phyloP scores from a whole-genome alignment of 2,329 filamentous ascomycete species.

The Anthostomella pinea region DNA sequence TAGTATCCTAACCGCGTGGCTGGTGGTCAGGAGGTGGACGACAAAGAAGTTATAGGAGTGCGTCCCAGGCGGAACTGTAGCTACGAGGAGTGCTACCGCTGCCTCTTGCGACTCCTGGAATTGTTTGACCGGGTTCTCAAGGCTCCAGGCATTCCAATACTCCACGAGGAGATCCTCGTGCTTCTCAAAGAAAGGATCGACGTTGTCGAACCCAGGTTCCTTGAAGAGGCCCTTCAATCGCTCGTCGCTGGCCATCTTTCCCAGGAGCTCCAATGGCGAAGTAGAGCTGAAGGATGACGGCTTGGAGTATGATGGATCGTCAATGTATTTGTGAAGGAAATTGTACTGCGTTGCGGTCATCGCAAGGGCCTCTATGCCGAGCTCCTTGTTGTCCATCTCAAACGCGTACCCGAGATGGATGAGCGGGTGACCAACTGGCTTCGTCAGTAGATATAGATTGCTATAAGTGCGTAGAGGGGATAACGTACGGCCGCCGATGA shows the following conservation, averaged over 20 bases:
- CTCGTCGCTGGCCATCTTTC: conserved; percentile 65
- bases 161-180: conserved; percentile 71
- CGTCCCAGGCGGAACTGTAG: conserved; percentile 54
- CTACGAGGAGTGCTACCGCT: conserved; percentile 60
- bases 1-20: conserved; percentile 83
- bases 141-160: conserved; percentile 87
- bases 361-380: conserved; percentile 84
- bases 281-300: conserved; percentile 57
- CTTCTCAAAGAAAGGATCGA: conserved; percentile 65
- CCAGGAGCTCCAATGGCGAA: conserved; percentile 68
- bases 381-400: conserved; percentile 78
- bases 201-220: conserved; percentile 57
- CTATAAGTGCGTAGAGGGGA: conserved; percentile 5
- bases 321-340: conserved; percentile 64
- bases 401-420: conserved; percentile 94
- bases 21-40: conserved; percentile 78
- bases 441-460: conserved; percentile 25
- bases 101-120: conserved; percentile 70
- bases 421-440: conserved; percentile 78
- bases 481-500: conserved; percentile 74
- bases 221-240: conserved; percentile 67
- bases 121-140: conserved; percentile 67
- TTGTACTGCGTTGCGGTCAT: conserved; percentile 60
- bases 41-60: conserved; percentile 80
- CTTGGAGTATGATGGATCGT: conserved; percentile 68